These are phyloP conservation scores for Metschnikowia hibisci DNA, from an alignment of 805 yeast genomes.

Conservation along the genomic window DNA sequence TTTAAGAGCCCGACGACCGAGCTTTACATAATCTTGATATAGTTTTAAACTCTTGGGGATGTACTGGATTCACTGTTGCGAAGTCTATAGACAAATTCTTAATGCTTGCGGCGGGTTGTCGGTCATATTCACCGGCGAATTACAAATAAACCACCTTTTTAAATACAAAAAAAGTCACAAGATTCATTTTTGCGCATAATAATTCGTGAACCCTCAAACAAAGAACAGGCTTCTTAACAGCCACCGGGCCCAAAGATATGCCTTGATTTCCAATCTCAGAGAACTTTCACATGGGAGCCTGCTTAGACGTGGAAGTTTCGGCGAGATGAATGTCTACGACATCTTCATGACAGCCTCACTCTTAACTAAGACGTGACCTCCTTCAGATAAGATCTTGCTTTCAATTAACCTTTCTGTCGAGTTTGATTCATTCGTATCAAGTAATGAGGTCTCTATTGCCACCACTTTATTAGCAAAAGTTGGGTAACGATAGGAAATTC, in stretches of 20 bases:
- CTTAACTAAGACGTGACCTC: slow-evolving; percentile 54
- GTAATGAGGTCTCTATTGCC: slow-evolving; percentile 48
- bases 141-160: too few species aligned
- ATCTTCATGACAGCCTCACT: slow-evolving; percentile 16
- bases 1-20: too few species aligned
- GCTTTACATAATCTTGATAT: too few species aligned
- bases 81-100: too few species aligned
- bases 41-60: too few species aligned
- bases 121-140: too few species aligned
- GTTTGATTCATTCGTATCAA: slow-evolving; percentile 18
- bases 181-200: neutral
- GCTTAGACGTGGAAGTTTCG: neutral
- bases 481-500: slow-evolving; percentile 61
- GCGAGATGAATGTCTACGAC: neutral
- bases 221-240: too few species aligned
- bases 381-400: slow-evolving; percentile 50
- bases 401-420: slow-evolving; percentile 35
- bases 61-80: too few species aligned
- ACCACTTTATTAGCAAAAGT: slow-evolving; percentile 76
- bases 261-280: too few species aligned
- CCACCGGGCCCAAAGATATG: too few species aligned
- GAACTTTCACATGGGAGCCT: neutral
- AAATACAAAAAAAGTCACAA: neutral
- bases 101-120: too few species aligned
- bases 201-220: too few species aligned